phyloP scores from a whole-genome alignment of 1,284 basidiomycete genomes.

The Cutaneotrichosporon sp. region DNA sequence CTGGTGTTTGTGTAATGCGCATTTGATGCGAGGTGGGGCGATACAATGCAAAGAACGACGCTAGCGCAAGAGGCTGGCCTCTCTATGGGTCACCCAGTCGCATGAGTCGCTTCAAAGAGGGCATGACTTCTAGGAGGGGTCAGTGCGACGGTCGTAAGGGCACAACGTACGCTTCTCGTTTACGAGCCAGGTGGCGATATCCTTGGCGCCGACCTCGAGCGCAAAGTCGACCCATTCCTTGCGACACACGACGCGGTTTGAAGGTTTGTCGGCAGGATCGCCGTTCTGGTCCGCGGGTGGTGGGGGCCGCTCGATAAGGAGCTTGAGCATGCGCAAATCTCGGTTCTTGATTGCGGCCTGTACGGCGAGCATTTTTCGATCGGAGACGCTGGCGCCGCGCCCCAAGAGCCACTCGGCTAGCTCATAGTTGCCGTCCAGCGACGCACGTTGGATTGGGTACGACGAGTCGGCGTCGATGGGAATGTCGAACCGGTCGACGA shows the following conservation, averaged over 20 bases:
- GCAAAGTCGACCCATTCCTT: constrained; percentile 27
- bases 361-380: constrained; percentile 61
- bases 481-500: constrained; percentile 32
- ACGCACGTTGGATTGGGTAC: constrained; percentile 70
- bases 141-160: not conserved
- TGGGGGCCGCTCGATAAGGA: constrained; percentile 60
- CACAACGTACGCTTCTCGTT: constrained; percentile 59
- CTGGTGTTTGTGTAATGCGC: too few relatives aligned
- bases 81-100: too few relatives aligned
- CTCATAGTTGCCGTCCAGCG: constrained; percentile 58
- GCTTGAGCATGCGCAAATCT: constrained; percentile 62
- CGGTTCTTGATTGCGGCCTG: constrained; percentile 63
- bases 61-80: too few relatives aligned
- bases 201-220: constrained; percentile 54
- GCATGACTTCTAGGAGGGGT: constrained; percentile 8
- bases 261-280: not conserved
- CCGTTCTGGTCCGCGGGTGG: not conserved
- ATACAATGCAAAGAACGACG: too few relatives aligned
- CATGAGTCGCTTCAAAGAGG: constrained; percentile 14
- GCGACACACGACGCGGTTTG: constrained; percentile 20
- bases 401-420: constrained; percentile 64
- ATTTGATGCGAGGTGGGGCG: too few relatives aligned
- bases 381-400: constrained; percentile 63
- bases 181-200: constrained; percentile 65
- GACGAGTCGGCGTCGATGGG: constrained; percentile 61